Evolutionary conservation across 345 rosid genomes (phyloP).

Genomic region (Camelina sativa): DNA sequence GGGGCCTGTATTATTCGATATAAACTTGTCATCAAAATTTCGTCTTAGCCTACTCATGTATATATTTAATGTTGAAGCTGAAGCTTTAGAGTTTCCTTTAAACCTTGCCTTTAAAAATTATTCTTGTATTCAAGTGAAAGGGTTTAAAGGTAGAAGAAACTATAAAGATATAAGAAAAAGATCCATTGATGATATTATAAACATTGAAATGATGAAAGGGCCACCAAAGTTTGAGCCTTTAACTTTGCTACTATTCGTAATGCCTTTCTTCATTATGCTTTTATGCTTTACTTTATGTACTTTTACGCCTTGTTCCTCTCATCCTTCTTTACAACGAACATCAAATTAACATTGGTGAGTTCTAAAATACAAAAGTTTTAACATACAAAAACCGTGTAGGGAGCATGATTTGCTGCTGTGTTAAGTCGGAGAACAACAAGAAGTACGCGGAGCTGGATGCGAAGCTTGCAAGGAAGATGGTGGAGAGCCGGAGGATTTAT

Average conservation of each 20-base stretch:
- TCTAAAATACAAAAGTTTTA: slow-evolving; percentile 11
- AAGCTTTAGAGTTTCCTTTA: slow-evolving; percentile 24
- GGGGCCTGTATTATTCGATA: slow-evolving; percentile 35
- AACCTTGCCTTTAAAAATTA: not conserved
- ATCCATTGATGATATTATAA: not conserved
- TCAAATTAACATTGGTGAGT: slow-evolving; percentile 24
- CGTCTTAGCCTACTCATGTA: slow-evolving; percentile 34
- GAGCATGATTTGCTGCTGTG: slow-evolving; percentile 53
- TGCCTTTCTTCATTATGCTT: slow-evolving; percentile 38
- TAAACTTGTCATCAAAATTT: slow-evolving; percentile 38
- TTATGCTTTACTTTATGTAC: slow-evolving; percentile 36
- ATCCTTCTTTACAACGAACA: slow-evolving; percentile 3
- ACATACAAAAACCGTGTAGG: slow-evolving; percentile 40
- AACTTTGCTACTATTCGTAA: slow-evolving; percentile 29
- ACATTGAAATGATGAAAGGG: slow-evolving; percentile 36
- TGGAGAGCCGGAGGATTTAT: slow-evolving; percentile 59
- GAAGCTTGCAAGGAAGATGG: slow-evolving; percentile 71
- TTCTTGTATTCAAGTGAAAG: slow-evolving; percentile 17
- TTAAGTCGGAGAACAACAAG: slow-evolving; percentile 49
- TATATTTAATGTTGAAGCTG: slow-evolving; percentile 37
- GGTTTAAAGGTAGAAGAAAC: slow-evolving; percentile 3
- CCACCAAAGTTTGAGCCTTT: slow-evolving; percentile 39
- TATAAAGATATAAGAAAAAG: slow-evolving; percentile 2
- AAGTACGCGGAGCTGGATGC: slow-evolving; percentile 68
- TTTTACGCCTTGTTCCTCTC: slow-evolving; percentile 11